Evolutionary conservation across 1,284 basidiomycete species (phyloP).

Genomic region (Cryptococcus depauperatus): DNA sequence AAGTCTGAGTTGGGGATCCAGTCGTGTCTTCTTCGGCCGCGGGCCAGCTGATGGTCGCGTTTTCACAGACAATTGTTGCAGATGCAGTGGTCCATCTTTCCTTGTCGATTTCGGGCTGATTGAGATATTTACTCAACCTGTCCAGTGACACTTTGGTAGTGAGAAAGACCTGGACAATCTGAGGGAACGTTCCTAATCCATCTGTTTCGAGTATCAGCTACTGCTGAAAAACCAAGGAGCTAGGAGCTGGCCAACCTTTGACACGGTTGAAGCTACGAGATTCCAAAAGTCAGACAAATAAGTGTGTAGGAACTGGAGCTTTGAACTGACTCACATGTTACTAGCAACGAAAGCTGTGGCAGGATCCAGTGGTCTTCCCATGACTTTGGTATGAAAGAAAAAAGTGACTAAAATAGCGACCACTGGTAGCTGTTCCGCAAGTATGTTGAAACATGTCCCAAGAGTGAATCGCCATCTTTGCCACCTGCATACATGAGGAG

Average conservation of each 20-base stretch:
- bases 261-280: slow-evolving; percentile 26
- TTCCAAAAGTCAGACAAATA: neutral
- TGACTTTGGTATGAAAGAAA: slow-evolving; percentile 37
- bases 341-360: slow-evolving; percentile 41
- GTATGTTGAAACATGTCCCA: slow-evolving; percentile 43
- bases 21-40: slow-evolving; percentile 4
- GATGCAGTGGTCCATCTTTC: slow-evolving; percentile 8
- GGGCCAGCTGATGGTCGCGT: slow-evolving; percentile 39
- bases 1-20: slow-evolving; percentile 9
- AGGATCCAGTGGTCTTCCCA: slow-evolving; percentile 29
- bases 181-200: slow-evolving; percentile 27
- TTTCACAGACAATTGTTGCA: slow-evolving; percentile 17
- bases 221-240: neutral
- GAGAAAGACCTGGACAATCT: slow-evolving; percentile 26
- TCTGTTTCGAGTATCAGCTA: slow-evolving; percentile 6
- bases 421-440: slow-evolving; percentile 33
- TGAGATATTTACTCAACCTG: slow-evolving; percentile 32
- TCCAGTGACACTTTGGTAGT: slow-evolving; percentile 32
- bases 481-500: slow-evolving; percentile 32
- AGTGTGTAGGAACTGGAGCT: neutral
- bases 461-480: slow-evolving; percentile 43
- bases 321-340: slow-evolving; percentile 22
- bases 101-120: slow-evolving; percentile 31
- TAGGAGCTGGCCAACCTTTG: slow-evolving; percentile 15
- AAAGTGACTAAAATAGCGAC: slow-evolving; percentile 37